A percentile compares a stretch with the other conserved stretches of the same genome.
Evolutionary conservation across 2,329 filamentous ascomycete genomes (phyloP).

Genomic region (Talaromyces pinophilus): DNA sequence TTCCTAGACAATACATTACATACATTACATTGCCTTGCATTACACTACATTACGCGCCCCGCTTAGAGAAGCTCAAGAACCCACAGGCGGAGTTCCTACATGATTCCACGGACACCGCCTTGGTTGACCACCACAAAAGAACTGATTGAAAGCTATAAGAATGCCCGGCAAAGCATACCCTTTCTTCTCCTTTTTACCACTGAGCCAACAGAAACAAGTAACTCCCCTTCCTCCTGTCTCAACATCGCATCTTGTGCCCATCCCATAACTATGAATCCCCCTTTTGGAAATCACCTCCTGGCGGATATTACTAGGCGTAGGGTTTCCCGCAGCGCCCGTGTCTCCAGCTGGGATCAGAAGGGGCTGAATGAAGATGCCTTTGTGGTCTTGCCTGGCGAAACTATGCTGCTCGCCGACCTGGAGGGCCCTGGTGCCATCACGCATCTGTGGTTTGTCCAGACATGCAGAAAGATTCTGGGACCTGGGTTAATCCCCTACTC

Average conservation of each 20-base stretch:
- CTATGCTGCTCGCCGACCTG: constrained; percentile 33
- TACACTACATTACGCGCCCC: too few species aligned
- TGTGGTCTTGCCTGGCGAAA: constrained; percentile 36
- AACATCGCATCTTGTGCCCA: neutral
- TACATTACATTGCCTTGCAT: too few species aligned
- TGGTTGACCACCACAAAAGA: neutral
- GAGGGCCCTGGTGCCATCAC: constrained; percentile 39
- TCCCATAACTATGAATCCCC: neutral
- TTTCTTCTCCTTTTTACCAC: neutral
- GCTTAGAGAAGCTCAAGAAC: neutral
- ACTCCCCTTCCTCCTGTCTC: neutral
- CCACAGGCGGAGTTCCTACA: neutral
- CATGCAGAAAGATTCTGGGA: constrained; percentile 38
- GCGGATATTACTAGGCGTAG: neutral
- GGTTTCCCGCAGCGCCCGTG: constrained; percentile 31
- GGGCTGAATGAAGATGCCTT: constrained; percentile 38
- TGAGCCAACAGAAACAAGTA: neutral
- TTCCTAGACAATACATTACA: too few species aligned
- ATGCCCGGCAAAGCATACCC: neutral
- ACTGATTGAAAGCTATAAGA: neutral
- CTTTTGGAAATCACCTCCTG: neutral
- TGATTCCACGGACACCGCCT: neutral
- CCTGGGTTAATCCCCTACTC: constrained; percentile 38
- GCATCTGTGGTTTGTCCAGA: constrained; percentile 30
- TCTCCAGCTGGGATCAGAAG: constrained; percentile 36